A percentile compares a stretch with the other conserved stretches of the same genome.
These are phyloP conservation scores for Centrapalus pauciflorus DNA, from an alignment of 129 eudicot species.

Conservation along the genomic window DNA sequence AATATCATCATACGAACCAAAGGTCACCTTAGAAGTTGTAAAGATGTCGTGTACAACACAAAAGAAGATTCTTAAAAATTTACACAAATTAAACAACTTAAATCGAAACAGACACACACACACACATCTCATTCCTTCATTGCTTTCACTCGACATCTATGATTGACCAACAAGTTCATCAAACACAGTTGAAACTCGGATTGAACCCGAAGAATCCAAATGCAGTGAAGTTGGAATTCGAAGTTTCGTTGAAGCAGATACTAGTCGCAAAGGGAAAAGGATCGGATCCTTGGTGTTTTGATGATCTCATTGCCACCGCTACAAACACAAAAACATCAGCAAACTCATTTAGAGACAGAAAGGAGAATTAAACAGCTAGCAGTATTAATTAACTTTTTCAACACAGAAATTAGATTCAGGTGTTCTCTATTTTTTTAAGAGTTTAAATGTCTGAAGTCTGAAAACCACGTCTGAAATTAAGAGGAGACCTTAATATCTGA, in stretches of 20 bases:
- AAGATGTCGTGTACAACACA: no score
- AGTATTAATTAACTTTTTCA: background rate
- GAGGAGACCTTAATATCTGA: no score
- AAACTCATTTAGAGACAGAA: background rate
- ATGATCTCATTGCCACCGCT: background rate
- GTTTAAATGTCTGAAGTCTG: no score
- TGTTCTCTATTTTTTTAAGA: no score
- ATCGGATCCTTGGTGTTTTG: background rate
- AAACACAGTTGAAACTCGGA: background rate
- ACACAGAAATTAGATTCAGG: background rate
- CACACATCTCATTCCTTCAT: background rate
- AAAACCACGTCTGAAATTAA: no score
- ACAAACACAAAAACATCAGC: background rate
- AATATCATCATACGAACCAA: no score
- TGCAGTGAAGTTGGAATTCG: background rate
- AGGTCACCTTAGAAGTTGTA: no score
- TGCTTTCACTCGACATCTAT: background rate
- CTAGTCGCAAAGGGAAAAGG: background rate
- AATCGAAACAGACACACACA: background rate
- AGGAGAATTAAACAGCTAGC: background rate
- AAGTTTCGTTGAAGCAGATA: background rate
- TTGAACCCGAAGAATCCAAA: slow-evolving; percentile 1
- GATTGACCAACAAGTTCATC: background rate
- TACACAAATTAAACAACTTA: no score
- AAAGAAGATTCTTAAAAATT: no score